Conservation (phyloP, 2,329 filamentous ascomycete species). For the Fusarium napiforme region DNA sequence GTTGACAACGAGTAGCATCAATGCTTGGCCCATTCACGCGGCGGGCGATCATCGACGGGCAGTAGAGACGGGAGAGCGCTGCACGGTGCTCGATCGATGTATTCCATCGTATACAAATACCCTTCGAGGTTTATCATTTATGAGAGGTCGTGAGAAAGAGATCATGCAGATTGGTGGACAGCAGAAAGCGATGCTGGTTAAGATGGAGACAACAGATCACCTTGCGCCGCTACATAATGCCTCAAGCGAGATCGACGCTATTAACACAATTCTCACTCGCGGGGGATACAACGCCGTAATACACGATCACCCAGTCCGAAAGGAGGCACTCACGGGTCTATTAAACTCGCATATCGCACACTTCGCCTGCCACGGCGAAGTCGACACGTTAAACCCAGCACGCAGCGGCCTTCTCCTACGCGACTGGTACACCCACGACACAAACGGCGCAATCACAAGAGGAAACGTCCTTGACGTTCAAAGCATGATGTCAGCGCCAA, state of each 20-base stretch:
- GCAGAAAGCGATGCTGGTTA: background rate
- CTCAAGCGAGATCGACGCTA: background rate
- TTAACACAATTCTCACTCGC: background rate
- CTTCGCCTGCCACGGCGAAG: background rate
- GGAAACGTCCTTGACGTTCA: background rate
- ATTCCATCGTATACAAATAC: background rate
- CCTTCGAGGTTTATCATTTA: background rate
- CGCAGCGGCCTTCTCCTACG: background rate
- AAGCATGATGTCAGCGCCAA: background rate
- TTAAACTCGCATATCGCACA: background rate
- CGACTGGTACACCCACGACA: background rate
- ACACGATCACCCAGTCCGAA: background rate
- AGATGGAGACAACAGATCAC: background rate
- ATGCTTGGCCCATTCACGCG: background rate
- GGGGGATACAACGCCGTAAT: background rate
- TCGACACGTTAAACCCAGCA: background rate
- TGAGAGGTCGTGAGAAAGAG: background rate
- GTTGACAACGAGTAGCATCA: background rate
- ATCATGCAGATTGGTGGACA: rapidly evolving
- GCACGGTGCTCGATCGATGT: background rate
- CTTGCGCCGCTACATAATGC: background rate
- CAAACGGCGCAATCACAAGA: background rate
- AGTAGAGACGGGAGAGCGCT: background rate
- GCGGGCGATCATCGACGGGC: background rate
- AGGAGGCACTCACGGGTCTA: background rate